Evolutionary conservation across 768 basidiomycete species (phyloP), one percentile per base, ranked within the genome.

Genomic region (Sarcomyxa edulis): DNA sequence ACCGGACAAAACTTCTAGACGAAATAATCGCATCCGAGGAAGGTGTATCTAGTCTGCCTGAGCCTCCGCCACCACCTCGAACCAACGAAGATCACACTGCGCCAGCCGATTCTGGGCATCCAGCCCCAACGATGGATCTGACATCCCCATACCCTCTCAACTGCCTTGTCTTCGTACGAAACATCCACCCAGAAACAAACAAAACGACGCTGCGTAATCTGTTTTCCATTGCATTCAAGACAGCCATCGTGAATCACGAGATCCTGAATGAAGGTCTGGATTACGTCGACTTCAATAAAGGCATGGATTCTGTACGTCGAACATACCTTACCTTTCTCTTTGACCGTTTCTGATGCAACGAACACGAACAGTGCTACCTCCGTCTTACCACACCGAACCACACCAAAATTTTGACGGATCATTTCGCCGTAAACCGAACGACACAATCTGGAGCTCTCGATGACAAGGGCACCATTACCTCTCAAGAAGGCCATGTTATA

Each of bases 261-360:
- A 11, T 42, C 23, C 14, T 49, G 29, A 23, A 43, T 19, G 58
- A 60, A 6, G 74, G 66, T 2, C 55, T 91, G 20, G 84, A 90
- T 50, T 92, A 92, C 39, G 72, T 90, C 12, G 88, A 91, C 58
- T 90, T 76, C 54, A 77, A 54, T 47, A 90, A 88, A 54, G 81
- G 84, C 11, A 78, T 84, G 68, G 78, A 86, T 45, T 69, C 72
- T 12, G 87, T 88, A 49, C 32, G 78, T 63, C 15, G 35, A 3
- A 33, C 27, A 45, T 34, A 7, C 15, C 34, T 29, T 32, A 28
- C 16, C 2, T 16, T 7, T 21, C 32, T 20, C 9, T 18, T n/a
- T 20, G 24, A 31, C 5, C n/a, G 24, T 21, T 19, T 22, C 8
- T 33, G 14, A 15, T 24, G 38, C 12, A 33, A 33, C 21, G 30